phyloP scores from a whole-genome alignment of 495 filamentous ascomycete species.

The Podospora pseudoanserina region DNA sequence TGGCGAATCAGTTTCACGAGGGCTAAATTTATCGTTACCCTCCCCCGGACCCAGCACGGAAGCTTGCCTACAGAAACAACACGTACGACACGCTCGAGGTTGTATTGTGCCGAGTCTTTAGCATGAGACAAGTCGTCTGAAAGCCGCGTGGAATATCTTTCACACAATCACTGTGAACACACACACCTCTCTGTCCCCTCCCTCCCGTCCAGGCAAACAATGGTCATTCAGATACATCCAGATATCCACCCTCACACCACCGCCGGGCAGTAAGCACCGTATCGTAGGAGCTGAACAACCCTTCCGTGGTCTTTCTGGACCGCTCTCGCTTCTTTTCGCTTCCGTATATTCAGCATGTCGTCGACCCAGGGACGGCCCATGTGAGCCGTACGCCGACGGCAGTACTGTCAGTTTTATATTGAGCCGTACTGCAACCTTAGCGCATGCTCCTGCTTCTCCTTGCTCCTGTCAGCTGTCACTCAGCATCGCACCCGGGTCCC shows the following conservation, averaged over 20 bases:
- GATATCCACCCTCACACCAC: not conserved
- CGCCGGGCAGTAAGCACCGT: not conserved
- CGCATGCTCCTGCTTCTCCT: conserved; percentile 1
- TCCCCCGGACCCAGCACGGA: conserved; percentile 14
- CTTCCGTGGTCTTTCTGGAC: not conserved
- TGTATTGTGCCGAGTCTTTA: conserved; percentile 11
- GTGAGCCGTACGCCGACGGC: conserved; percentile 12
- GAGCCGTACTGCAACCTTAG: conserved; percentile 17
- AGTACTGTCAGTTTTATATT: conserved; percentile 16
- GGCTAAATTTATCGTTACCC: conserved; percentile 21
- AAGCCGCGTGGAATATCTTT: conserved; percentile 17
- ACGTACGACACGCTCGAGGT: conserved; percentile 20
- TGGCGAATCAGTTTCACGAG: conserved; percentile 18
- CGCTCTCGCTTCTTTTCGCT: conserved; percentile 5
- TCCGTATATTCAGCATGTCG: not conserved
- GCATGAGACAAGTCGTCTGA: conserved; percentile 17
- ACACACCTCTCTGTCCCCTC: not conserved
- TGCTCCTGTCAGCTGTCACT: conserved; percentile 8
- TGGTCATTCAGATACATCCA: not conserved
- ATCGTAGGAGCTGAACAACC: not conserved
- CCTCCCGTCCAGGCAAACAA: not conserved
- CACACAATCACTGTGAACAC: conserved; percentile 6
- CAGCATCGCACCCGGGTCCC: not conserved
- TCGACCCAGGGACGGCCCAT: conserved; percentile 10
- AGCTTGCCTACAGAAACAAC: conserved; percentile 11